phyloP scores from a whole-genome alignment of 2,329 filamentous ascomycete species.

The Aspergillus alliaceus region DNA sequence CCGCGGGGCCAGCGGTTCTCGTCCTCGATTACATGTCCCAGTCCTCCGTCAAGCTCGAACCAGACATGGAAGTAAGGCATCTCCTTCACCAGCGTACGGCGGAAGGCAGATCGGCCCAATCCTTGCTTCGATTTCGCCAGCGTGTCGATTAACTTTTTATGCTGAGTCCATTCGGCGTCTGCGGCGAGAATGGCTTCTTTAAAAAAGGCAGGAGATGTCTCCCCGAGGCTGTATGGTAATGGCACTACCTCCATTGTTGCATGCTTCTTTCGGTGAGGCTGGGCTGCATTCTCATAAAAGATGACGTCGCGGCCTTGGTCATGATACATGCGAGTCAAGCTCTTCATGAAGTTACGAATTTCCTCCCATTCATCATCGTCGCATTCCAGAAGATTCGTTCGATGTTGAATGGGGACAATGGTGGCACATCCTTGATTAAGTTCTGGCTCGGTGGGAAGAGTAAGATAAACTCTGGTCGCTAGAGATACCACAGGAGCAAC shows the following conservation, averaged over 20 bases:
- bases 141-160: constrained; percentile 92
- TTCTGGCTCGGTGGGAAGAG: constrained; percentile 85
- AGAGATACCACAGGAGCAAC: constrained; percentile 83
- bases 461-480: constrained; percentile 82
- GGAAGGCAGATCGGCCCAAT: constrained; percentile 77
- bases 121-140: constrained; percentile 57
- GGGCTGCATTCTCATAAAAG: constrained; percentile 96
- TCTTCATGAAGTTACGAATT: constrained; percentile 98
- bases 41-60: constrained; percentile 87
- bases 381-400: constrained; percentile 89
- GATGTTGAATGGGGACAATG: constrained; percentile 85
- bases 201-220: constrained; percentile 92
- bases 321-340: constrained; percentile 88
- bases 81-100: constrained; percentile 81
- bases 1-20: constrained; percentile 80
- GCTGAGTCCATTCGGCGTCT: constrained; percentile 94
- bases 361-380: constrained; percentile 99
- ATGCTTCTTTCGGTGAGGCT: constrained; percentile 74
- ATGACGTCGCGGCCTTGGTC: constrained; percentile 87
- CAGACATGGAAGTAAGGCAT: constrained; percentile 99
- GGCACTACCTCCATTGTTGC: constrained; percentile 84
- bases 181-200: constrained; percentile 84
- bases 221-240: constrained; percentile 86
- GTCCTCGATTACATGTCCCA: constrained; percentile 92
- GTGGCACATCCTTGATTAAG: constrained; percentile 79